Conservation (phyloP, 805 yeast species). For the Cyberlindnera veronae region DNA sequence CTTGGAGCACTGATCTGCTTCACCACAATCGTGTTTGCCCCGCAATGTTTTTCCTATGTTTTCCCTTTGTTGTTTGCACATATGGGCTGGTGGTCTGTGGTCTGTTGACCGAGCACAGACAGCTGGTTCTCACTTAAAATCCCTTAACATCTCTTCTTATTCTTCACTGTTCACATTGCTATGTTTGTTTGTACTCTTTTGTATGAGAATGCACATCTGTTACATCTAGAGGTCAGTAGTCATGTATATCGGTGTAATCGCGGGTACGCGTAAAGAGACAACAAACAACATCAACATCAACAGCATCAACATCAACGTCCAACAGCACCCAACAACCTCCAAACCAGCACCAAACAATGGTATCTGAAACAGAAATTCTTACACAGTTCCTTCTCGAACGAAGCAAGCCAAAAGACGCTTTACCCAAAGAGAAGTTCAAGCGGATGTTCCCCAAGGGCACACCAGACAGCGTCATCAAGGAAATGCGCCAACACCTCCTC, state of each 20-base stretch:
- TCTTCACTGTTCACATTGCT: too few species aligned
- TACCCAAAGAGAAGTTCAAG: constrained; percentile 6
- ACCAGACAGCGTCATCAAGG: neutral
- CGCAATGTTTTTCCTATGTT: neutral
- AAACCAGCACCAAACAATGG: constrained; percentile 6
- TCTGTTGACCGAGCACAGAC: too few species aligned
- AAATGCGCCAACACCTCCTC: constrained; percentile 10
- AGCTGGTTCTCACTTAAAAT: too few species aligned
- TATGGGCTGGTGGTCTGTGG: too few species aligned
- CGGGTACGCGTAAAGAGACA: neutral
- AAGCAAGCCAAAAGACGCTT: constrained; percentile 3
- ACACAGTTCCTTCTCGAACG: constrained; percentile 17
- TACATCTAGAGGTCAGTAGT: too few species aligned
- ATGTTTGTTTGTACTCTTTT: too few species aligned
- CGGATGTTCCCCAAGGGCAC: constrained; percentile 13
- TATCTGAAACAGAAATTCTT: constrained; percentile 16
- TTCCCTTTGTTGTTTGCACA: too few species aligned
- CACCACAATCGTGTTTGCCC: neutral
- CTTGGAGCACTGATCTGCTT: constrained; percentile 63
- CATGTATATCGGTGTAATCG: too few species aligned
- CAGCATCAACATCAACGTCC: neutral
- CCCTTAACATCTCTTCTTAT: too few species aligned
- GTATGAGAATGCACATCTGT: too few species aligned
- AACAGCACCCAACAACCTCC: neutral
- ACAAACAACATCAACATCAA: neutral